These are phyloP conservation scores for Penicillium fuscoglaucum DNA, from an alignment of 2,329 filamentous ascomycete species.

Conservation along the genomic window DNA sequence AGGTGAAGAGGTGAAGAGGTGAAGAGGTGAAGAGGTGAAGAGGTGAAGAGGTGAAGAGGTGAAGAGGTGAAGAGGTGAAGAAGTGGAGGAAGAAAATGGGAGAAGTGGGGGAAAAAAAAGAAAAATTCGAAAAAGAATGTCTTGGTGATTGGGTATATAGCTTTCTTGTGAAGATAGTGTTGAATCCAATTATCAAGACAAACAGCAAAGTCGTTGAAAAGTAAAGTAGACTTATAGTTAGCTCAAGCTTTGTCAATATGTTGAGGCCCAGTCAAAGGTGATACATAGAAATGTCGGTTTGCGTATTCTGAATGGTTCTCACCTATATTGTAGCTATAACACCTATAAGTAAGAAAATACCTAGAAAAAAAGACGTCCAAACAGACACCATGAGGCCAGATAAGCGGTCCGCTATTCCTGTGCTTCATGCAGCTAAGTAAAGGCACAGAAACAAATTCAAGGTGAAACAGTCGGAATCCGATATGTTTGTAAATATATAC, in stretches of 20 bases:
- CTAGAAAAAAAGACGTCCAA: too few relatives aligned
- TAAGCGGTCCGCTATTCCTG: too few relatives aligned
- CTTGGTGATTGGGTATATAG: background rate
- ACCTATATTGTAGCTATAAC: too few relatives aligned
- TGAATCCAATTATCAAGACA: background rate
- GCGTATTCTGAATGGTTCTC: too few relatives aligned
- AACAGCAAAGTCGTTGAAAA: background rate
- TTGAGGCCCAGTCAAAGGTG: background rate
- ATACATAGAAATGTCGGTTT: too few relatives aligned
- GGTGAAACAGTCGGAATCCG: background rate
- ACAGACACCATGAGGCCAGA: too few relatives aligned
- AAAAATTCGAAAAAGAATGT: background rate
- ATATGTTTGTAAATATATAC: slow-evolving; percentile 4
- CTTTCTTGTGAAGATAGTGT: background rate
- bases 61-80: background rate
- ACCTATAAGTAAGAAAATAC: too few relatives aligned
- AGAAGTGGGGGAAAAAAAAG: background rate
- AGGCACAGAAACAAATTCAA: background rate
- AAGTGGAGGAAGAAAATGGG: too few relatives aligned
- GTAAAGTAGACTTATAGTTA: background rate
- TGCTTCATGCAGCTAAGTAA: background rate
- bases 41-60: background rate
- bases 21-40: background rate
- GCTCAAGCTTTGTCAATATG: background rate
- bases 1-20: background rate